Conservation (phyloP, 2,329 filamentous ascomycete species). For the Sclerotinia glacialis region DNA sequence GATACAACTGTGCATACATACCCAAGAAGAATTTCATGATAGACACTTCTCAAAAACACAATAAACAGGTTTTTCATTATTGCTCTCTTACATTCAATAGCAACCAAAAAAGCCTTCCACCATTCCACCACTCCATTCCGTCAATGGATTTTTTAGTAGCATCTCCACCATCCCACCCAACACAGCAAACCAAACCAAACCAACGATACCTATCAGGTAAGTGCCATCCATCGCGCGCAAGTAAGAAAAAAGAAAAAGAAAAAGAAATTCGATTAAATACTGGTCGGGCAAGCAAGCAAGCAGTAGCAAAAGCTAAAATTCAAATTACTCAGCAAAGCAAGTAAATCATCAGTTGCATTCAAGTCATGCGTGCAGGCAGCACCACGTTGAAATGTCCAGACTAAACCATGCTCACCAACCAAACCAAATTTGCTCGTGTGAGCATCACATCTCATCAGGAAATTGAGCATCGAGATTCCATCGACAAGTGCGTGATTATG, state of each 20-base stretch:
- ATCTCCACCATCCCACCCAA: constrained; percentile 10
- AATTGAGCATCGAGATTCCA: background rate
- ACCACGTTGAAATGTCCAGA: constrained; percentile 13
- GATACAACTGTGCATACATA: no score
- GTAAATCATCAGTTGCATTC: constrained; percentile 12
- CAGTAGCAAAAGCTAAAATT: constrained; percentile 14
- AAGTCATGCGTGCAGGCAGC: constrained; percentile 15
- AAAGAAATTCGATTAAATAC: background rate
- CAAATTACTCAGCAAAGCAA: constrained; percentile 15
- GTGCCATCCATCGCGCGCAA: background rate
- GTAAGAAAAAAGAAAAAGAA: background rate
- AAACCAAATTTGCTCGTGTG: background rate
- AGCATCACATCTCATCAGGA: constrained; percentile 6
- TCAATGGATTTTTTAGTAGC: background rate
- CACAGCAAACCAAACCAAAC: background rate
- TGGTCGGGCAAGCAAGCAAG: background rate
- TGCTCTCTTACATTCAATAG: constrained; percentile 3
- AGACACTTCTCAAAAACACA: background rate
- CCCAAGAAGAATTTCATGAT: background rate
- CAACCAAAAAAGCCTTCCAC: background rate
- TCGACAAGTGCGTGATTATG: background rate
- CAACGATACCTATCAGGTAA: constrained; percentile 6
- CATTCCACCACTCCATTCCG: background rate
- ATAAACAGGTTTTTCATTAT: background rate
- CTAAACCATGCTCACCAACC: constrained; percentile 12